phyloP scores from a whole-genome alignment of 441 rosid genomes.

The Erodium trifolium region DNA sequence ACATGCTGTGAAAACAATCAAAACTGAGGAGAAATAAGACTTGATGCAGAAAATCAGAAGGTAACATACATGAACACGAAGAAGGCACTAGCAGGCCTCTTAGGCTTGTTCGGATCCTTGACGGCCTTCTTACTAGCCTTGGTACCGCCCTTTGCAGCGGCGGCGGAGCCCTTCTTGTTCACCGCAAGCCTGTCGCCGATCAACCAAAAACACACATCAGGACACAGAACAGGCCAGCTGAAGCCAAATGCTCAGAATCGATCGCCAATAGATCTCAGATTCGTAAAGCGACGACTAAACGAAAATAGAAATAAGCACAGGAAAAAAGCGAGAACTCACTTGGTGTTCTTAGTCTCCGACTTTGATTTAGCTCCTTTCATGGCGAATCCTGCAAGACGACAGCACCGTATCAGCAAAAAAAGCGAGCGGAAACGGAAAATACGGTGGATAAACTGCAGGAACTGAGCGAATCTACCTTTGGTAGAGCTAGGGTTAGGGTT shows the following conservation, averaged over 20 bases:
- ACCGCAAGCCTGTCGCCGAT: constrained; percentile 53
- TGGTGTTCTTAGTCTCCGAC: constrained; percentile 55
- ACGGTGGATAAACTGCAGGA: not conserved
- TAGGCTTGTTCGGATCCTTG: constrained; percentile 91
- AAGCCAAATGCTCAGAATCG: not conserved
- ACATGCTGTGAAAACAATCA: constrained; percentile 2
- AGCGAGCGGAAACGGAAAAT: not conserved
- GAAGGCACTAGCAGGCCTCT: constrained; percentile 98
- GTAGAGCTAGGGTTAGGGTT: constrained; percentile 11
- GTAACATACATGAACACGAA: constrained; percentile 82
- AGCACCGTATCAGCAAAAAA: constrained; percentile 28
- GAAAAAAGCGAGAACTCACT: constrained; percentile 32
- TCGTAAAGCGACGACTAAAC: constrained; percentile 2
- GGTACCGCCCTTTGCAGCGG: constrained; percentile 30
- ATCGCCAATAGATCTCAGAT: constrained; percentile 26
- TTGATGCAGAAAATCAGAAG: not conserved
- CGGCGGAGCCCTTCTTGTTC: constrained; percentile 46
- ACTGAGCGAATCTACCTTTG: constrained; percentile 26
- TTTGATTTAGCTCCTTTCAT: constrained; percentile 91
- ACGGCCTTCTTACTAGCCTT: constrained; percentile 47
- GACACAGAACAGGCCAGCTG: not conserved
- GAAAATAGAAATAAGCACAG: not conserved
- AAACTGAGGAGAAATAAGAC: not conserved
- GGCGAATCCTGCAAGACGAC: constrained; percentile 36
- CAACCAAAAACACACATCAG: constrained; percentile 14